Conservation (phyloP, 1,284 basidiomycete species). For the Meripilus lineatus region DNA sequence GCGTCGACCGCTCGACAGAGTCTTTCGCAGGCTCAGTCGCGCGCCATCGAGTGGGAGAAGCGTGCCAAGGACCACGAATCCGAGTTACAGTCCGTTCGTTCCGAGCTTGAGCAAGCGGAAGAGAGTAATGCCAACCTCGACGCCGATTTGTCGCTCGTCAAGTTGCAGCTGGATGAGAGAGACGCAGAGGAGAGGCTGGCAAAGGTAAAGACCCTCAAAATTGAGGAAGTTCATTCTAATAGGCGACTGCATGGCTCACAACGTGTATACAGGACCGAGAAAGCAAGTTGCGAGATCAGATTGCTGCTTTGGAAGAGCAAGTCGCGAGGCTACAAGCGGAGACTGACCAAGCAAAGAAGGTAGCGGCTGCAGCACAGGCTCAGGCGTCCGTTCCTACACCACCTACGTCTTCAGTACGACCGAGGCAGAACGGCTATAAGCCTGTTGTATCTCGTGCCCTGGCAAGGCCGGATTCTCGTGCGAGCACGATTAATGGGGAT, state of each 20-base stretch:
- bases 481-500: conserved; percentile 51
- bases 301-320: conserved; percentile 58
- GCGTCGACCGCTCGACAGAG: conserved; percentile 54
- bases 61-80: conserved; percentile 66
- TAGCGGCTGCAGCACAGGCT: conserved; percentile 18
- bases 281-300: conserved; percentile 60
- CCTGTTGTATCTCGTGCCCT: conserved; percentile 31
- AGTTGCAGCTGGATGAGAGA: conserved; percentile 67
- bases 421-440: conserved; percentile 29
- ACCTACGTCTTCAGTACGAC: conserved; percentile 5
- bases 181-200: conserved; percentile 62
- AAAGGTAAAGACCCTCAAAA: conserved; percentile 41
- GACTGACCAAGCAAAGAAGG: conserved; percentile 46
- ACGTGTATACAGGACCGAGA: conserved; percentile 56
- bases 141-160: conserved; percentile 59
- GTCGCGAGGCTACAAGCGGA: conserved; percentile 54
- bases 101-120: conserved; percentile 61
- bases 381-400: conserved; percentile 8
- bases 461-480: conserved; percentile 63
- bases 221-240: background rate
- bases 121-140: conserved; percentile 61
- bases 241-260: conserved; percentile 3
- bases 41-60: conserved; percentile 73
- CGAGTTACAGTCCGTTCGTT: conserved; percentile 52
- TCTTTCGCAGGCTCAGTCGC: conserved; percentile 68